These are phyloP conservation scores for Penicillium janthinellum DNA, from an alignment of 2,329 filamentous ascomycete genomes.

Conservation along the genomic window DNA sequence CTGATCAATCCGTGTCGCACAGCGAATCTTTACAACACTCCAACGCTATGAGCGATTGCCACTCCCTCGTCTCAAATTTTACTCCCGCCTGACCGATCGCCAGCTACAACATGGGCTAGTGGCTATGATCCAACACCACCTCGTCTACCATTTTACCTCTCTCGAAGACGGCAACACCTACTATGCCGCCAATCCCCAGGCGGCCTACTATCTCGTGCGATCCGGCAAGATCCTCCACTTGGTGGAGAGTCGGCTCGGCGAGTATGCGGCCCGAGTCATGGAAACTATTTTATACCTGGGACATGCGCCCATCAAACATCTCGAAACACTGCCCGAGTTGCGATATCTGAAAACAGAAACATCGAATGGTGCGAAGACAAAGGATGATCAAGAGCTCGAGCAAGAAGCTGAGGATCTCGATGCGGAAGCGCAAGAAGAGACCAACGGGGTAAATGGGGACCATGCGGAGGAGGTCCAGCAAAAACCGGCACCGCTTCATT, in stretches of 20 bases:
- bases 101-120: slow-evolving; percentile 80
- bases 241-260: slow-evolving; percentile 72
- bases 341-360: slow-evolving; percentile 20
- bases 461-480: slow-evolving; percentile 17
- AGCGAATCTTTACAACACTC: slow-evolving; percentile 85
- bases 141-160: slow-evolving; percentile 73
- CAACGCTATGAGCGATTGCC: slow-evolving; percentile 76
- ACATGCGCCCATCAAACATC: slow-evolving; percentile 62
- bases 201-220: slow-evolving; percentile 80
- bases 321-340: slow-evolving; percentile 45
- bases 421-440: slow-evolving; percentile 44
- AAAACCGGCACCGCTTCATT: slow-evolving; percentile 33
- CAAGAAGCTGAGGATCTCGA: slow-evolving; percentile 3
- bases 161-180: slow-evolving; percentile 64
- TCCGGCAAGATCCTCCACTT: slow-evolving; percentile 78
- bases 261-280: slow-evolving; percentile 72
- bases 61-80: slow-evolving; percentile 67
- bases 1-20: slow-evolving; percentile 16
- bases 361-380: slow-evolving; percentile 30
- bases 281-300: slow-evolving; percentile 75
- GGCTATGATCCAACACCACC: slow-evolving; percentile 84
- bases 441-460: slow-evolving; percentile 36
- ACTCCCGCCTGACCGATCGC: slow-evolving; percentile 71
- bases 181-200: slow-evolving; percentile 81
- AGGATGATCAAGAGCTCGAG: slow-evolving; percentile 23